Evolutionary conservation across 169 alveolate genomes (phyloP), one percentile per base, ranked within the genome.

Genomic region (Sarcocystis neurona): DNA sequence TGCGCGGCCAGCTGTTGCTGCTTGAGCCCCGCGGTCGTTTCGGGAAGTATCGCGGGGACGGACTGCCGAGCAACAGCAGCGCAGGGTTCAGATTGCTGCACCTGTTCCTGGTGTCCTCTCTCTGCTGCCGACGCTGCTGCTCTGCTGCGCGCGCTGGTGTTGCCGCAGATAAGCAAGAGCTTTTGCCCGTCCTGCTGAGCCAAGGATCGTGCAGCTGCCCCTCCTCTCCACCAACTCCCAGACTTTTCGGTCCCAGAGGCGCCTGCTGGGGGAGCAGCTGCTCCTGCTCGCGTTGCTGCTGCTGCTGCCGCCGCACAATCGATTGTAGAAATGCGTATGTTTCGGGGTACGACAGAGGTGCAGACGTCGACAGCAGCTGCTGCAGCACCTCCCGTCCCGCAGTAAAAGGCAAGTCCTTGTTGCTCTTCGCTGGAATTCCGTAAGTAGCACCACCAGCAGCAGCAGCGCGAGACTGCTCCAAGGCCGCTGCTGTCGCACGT

Each of bases 31-130:
- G 75, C 6, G 75, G 75, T 15, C 75, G 10, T 41, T 63, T 63
- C 27, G 75, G 75, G 43, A 37, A 63, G 75, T 63, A 63, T 2
- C 75, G 75, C 43, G 75, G 44, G 12, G 75, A 63, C 20, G 75
- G 75, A 37, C 46, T 30, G n/a, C 46, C 39, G n/a, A 63, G 37
- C 44, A 63, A 43, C 44, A 63, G 75, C 75, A 43, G n/a, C 39
- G 70, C 70, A 15, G 70, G 70, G 39, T 27, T 3, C 8, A 34
- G 70, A n/a, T n/a, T n/a, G n/a, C n/a, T n/a, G n/a, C n/a, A n/a
- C n/a, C n/a, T n/a, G n/a, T n/a, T n/a, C n/a, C n/a, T n/a, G n/a
- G n/a, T n/a, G n/a, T n/a, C n/a, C n/a, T n/a, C n/a, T n/a, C n/a
- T n/a, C n/a, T 15, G 34, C 39, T 2, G 30, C 15, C 39, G 30